Base-by-base conservation (phyloP, 1,284 basidiomycete genomes). In the Ganoderma lingzhi region DNA sequence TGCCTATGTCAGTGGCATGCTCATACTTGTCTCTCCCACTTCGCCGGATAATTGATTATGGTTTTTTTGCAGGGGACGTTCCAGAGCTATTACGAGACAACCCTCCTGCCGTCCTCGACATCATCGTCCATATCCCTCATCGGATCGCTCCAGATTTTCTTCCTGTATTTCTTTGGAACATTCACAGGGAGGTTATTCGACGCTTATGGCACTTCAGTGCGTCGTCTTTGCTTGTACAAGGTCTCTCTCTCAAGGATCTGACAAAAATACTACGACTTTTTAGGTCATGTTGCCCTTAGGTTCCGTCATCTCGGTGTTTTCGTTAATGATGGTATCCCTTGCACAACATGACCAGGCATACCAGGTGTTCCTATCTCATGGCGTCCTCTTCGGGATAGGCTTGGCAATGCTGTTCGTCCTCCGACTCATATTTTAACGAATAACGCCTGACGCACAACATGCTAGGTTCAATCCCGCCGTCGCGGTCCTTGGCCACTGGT, bases 91-190 rank as follows among this genome's bases (percentile, higher is more conserved):
- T 85, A 84, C 69, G 78, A 80, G 53, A 74, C 71, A 6, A 80
- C 80, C 45, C 76, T 84, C 37, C 74, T 84, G 37, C 68, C 75
- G 3, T 71, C 77, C 19, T 74, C 77, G 17, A 79, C 84, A 0
- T 71, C 81, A 6, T 83, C 83, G 17, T 76, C 72, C 15, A 85
- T 85, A 67, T 80, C 84, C 4, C 79, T 84, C 74, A 84, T 85
- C 62, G 84, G 84, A 14, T 82, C 84, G 9, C 64, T 85, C 35
- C 84, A 85, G 67, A 65, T 84, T 6, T 84, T 80, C 74, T 76
- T 79, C 55, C 80, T 84, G 56, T 85, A 82, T 65, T 76, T 77
- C 19, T 70, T 78, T 3, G 77, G 78, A 4, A 79, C 79, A 10
- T 64, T 80, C 39, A 68, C 78, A 9, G 81, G 81, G 4, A 71